phyloP scores from a whole-genome alignment of 2,329 filamentous ascomycete genomes.

The Hypoxylon sp. region DNA sequence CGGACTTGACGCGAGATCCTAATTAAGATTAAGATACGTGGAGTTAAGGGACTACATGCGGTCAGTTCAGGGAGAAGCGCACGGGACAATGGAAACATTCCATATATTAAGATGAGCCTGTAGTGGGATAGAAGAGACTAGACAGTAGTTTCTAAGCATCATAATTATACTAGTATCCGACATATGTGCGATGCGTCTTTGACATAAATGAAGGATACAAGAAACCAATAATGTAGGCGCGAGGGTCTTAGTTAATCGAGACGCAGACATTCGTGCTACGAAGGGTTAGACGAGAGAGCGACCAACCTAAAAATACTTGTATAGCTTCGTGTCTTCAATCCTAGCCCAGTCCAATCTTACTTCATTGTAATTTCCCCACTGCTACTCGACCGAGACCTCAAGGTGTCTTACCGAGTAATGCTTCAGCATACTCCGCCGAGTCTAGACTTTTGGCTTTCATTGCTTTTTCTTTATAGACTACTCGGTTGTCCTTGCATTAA shows the following conservation, averaged over 20 bases:
- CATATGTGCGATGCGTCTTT: conserved; percentile 2
- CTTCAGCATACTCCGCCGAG: not conserved
- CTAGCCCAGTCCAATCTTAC: not conserved
- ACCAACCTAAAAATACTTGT: not conserved
- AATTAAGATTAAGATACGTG: not conserved
- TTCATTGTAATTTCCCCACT: not conserved
- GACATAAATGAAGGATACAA: not conserved
- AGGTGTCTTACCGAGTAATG: not conserved
- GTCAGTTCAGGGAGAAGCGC: not conserved
- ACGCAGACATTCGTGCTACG: too few relatives aligned
- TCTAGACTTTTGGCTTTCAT: not conserved
- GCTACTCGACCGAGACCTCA: not conserved
- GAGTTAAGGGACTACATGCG: not conserved
- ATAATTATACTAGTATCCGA: conserved; percentile 38
- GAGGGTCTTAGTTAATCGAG: too few relatives aligned
- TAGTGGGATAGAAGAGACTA: conserved; percentile 13
- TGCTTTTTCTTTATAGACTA: not conserved
- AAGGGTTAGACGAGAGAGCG: not conserved
- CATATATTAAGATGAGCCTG: conserved; percentile 3
- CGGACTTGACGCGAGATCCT: conserved; percentile 57
- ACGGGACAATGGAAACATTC: not conserved
- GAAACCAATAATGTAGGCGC: too few relatives aligned
- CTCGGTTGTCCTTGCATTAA: not conserved
- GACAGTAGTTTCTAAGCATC: conserved; percentile 21
- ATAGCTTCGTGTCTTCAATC: not conserved